Conservation (phyloP, 306 rosid species). For the Fagus sylvatica region DNA sequence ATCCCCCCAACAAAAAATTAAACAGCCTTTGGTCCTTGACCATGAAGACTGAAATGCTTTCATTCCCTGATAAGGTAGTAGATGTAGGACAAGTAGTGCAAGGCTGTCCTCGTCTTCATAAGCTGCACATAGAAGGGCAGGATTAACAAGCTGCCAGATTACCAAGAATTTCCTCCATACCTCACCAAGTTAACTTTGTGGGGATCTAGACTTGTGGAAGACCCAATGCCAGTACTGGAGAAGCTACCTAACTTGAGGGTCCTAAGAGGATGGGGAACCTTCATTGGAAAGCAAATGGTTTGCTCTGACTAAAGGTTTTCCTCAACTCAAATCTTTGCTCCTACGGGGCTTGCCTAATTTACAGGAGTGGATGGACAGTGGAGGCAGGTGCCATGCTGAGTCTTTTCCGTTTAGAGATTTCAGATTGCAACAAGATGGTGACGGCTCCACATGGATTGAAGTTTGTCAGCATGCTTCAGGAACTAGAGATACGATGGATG, state of each 20-base stretch:
- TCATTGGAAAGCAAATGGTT: constrained; percentile 35
- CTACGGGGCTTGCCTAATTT: constrained; percentile 28
- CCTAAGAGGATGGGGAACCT: constrained; percentile 39
- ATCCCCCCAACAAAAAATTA: constrained; percentile 17
- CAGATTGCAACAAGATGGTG: constrained; percentile 24
- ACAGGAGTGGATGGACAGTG: constrained; percentile 51
- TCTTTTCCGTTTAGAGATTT: constrained; percentile 31
- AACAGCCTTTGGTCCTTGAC: constrained; percentile 42
- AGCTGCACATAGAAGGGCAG: constrained; percentile 32
- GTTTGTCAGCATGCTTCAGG: constrained; percentile 28
- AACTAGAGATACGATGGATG: constrained; percentile 45
- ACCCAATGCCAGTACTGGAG: constrained; percentile 43
- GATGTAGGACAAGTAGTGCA: constrained; percentile 29
- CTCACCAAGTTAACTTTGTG: constrained; percentile 39
- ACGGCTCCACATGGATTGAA: constrained; percentile 51
- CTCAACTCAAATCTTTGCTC: constrained; percentile 34
- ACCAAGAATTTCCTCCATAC: constrained; percentile 6
- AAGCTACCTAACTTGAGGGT: constrained; percentile 45
- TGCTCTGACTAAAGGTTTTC: constrained; percentile 48
- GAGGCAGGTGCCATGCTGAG: constrained; percentile 39
- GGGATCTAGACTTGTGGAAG: constrained; percentile 36
- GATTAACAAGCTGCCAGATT: constrained; percentile 21
- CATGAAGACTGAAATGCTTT: constrained; percentile 33
- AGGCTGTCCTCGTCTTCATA: constrained; percentile 49
- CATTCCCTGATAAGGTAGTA: constrained; percentile 36